These are phyloP conservation scores for Leucocoprinus birnbaumii DNA, from an alignment of 768 basidiomycete species.

Conservation along the genomic window DNA sequence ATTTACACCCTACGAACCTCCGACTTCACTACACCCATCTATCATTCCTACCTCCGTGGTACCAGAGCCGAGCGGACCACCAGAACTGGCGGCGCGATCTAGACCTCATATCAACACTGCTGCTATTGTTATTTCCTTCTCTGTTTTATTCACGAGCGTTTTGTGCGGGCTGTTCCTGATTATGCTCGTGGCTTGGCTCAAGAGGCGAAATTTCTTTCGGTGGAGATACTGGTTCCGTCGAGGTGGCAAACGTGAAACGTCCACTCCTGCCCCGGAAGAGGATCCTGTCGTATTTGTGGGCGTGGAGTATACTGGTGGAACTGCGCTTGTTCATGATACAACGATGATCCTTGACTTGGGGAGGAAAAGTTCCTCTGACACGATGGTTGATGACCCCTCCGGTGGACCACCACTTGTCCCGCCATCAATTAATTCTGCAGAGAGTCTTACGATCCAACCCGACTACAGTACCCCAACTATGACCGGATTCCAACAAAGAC, in stretches of 20 bases:
- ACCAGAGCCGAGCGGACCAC: background rate
- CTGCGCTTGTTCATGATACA: background rate
- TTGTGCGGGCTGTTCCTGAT: slow-evolving; percentile 9
- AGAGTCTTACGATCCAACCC: background rate
- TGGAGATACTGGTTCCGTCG: background rate
- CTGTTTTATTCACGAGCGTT: slow-evolving; percentile 7
- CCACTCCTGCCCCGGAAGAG: background rate
- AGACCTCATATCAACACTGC: background rate
- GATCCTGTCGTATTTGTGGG: background rate
- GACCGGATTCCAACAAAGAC: slow-evolving; percentile 18
- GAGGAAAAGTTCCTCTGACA: background rate
- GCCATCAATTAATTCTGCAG: background rate
- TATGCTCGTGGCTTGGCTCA: background rate
- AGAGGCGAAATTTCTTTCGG: background rate
- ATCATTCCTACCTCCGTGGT: background rate
- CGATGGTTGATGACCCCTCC: background rate
- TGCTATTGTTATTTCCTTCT: slow-evolving; percentile 11
- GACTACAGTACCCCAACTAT: background rate
- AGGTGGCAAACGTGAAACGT: background rate
- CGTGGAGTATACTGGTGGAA: background rate
- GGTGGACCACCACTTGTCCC: background rate
- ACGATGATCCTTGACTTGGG: background rate
- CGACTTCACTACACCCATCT: background rate
- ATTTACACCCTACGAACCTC: background rate
- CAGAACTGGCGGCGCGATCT: background rate